phyloP scores from a whole-genome alignment of 2,329 filamentous ascomycete species.

The Phoma sp. region DNA sequence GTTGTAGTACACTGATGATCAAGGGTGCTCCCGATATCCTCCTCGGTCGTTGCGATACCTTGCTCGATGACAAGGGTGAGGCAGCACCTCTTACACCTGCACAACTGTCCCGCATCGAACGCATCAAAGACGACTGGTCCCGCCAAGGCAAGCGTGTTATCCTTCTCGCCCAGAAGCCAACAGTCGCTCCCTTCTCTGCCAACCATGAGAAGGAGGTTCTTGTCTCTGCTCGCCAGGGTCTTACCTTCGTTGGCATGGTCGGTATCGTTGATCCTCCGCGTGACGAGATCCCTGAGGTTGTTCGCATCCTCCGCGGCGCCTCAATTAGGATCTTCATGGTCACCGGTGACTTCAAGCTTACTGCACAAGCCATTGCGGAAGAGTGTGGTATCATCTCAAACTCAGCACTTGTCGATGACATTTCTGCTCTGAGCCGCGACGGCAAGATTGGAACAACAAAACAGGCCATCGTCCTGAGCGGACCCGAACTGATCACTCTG shows the following conservation, averaged over 20 bases:
- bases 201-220: constrained; percentile 65
- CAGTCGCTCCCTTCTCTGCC: constrained; percentile 50
- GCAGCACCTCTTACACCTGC: constrained; percentile 55
- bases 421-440: constrained; percentile 56
- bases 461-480: constrained; percentile 42
- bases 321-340: constrained; percentile 83
- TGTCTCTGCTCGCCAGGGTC: constrained; percentile 56
- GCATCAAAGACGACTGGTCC: constrained; percentile 72
- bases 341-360: constrained; percentile 78
- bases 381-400: constrained; percentile 74
- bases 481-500: constrained; percentile 64
- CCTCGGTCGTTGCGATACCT: constrained; percentile 65
- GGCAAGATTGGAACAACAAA: constrained; percentile 33
- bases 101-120: constrained; percentile 58
- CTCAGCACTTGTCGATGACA: constrained; percentile 57
- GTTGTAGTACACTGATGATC: constrained; percentile 65
- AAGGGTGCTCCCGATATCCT: constrained; percentile 81
- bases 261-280: constrained; percentile 66
- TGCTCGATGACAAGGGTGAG: constrained; percentile 62
- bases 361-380: constrained; percentile 73
- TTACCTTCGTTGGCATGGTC: constrained; percentile 63
- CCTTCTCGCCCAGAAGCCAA: constrained; percentile 67
- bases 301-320: constrained; percentile 69
- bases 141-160: constrained; percentile 71
- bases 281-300: constrained; percentile 64